Evolutionary conservation across 768 basidiomycete species (phyloP), one percentile per base, ranked within the genome.

Genomic region (Pulveroboletus sp.): DNA sequence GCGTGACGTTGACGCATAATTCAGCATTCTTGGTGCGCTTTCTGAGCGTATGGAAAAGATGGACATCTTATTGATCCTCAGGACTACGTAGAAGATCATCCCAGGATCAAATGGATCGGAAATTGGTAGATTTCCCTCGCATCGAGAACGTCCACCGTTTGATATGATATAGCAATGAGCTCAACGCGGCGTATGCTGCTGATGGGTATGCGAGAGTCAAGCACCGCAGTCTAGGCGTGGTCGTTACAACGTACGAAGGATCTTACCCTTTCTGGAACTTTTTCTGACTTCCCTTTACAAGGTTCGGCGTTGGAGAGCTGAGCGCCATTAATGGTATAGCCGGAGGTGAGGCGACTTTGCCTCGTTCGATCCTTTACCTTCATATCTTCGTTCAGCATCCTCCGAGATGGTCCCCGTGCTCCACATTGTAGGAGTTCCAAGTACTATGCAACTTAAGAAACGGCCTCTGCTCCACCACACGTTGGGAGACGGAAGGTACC

Each of bases 141-240:
- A n/a, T 16, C 1, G 5, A 20, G 27, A 11, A 9, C 3, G 3
- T 9, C 0, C 31, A 9, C 7, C 20, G 5, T n/a, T 35, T 60
- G 29, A 65, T 25, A 4, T 14, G 6, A 39, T 23, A 14, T 50
- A 89, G 88, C 56, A 90, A 91, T 51, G 87, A 93, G 62, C 74
- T 94, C 40, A 90, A 94, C 55, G 87, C 90, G 0, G 77, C 90
- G 0, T 97, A 97, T 66, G 94, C 94, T 14, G 90, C 90, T 0
- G 93, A 94, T 61, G 94, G 94, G 11, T 95, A 95, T 66, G 90
- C 94, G 17, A 80, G 94, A 49, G 83, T 94, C 44, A 94, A 92
- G 56, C 80, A 84, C 42, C 71, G 75, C 40, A 75, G 80, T 56
- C 69, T 91, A 40, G 89, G 88, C 42, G 89, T 82, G 8, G 67